phyloP scores from a whole-genome alignment of 192 early-diverging fungal genomes.

The Coemansia sp. region DNA sequence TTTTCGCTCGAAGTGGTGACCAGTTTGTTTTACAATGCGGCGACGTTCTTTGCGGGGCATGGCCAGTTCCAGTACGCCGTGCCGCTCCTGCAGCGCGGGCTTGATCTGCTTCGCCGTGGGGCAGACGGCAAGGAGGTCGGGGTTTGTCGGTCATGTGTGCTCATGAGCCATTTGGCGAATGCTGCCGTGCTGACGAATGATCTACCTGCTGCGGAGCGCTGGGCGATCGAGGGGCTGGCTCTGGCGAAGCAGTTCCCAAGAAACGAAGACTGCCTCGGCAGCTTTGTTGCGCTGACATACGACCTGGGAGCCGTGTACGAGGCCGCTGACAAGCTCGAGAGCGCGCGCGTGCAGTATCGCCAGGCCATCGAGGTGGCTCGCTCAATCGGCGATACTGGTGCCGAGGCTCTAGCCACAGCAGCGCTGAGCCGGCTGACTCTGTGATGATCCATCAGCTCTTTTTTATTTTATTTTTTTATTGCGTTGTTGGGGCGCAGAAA shows the following conservation, averaged over 20 bases:
- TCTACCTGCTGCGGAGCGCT: slow-evolving; percentile 37
- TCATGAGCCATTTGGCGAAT: slow-evolving; percentile 57
- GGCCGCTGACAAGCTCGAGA: slow-evolving; percentile 28
- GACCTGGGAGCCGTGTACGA: slow-evolving; percentile 50
- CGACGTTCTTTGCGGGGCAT: slow-evolving; percentile 38
- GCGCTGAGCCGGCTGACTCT: slow-evolving; percentile 22
- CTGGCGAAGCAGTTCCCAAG: slow-evolving; percentile 43
- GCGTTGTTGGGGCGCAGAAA: no score
- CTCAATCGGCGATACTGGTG: slow-evolving; percentile 24
- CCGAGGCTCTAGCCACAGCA: slow-evolving; percentile 19
- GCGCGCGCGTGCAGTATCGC: slow-evolving; percentile 52
- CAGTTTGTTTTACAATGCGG: slow-evolving; percentile 56
- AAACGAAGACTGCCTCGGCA: slow-evolving; percentile 50
- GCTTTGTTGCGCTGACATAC: slow-evolving; percentile 55
- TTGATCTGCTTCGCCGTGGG: slow-evolving; percentile 48
- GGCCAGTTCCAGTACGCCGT: slow-evolving; percentile 35
- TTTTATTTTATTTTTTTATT: no score
- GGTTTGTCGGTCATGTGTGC: slow-evolving; percentile 43
- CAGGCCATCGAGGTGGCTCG: slow-evolving; percentile 38
- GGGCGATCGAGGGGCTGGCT: slow-evolving; percentile 40
- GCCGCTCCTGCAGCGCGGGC: slow-evolving; percentile 51
- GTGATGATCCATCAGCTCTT: neutral
- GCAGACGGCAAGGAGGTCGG: slow-evolving; percentile 30
- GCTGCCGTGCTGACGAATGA: slow-evolving; percentile 29
- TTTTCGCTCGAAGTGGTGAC: slow-evolving; percentile 46